Base-by-base conservation (phyloP, 139 green algal species). In the Coccomyxa sp. region DNA sequence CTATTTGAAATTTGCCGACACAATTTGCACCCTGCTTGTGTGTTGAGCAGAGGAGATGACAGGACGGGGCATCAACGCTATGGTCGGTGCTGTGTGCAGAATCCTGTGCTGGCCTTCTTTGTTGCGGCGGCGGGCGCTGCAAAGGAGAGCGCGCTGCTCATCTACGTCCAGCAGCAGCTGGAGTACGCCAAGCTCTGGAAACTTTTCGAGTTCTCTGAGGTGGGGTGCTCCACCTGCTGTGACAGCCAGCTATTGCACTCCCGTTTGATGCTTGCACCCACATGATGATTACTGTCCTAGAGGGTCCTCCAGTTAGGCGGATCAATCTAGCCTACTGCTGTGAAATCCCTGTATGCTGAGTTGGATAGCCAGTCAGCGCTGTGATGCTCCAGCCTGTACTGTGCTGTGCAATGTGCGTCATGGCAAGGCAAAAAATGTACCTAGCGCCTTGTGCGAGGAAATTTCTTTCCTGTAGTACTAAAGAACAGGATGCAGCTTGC, bases 161-260 rank as follows among this genome's bases (percentile, higher is more conserved):
- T 67, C 32, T 92, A 90, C 68, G 82, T 92, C 16, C 85, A 90
- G 60, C 85, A 92, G 85, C 87, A 91, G 88, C 81, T 90, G 67
- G 83, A 92, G 67, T 84, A 89, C 45, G 81, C 80, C 77, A 91
- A 88, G 82, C 82, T 91, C 45, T 82, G 76, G 10, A 67, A 80
- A 13, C 60, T 91, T 51, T 58, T 91, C 63, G 83, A 91, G 67
- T 88, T 91, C 18, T 85, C 85, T 16, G 30, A 79, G 83, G 87
- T 88, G 76, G 63, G 81, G 32, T 13, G 28, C 21, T 59, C 0
- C 63, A 23, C 79, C 21, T 76, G 23, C 60, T 68, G 51, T 18
- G 67, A 15, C 0, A 27, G 18, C 51, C 31, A 45, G 13, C 21
- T 45, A 68, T 38, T 45, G 38, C 67, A 15, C 10, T 78, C 23